Base-by-base conservation (phyloP, 148 eudicot species). In the Fagopyrum homotropicum region DNA sequence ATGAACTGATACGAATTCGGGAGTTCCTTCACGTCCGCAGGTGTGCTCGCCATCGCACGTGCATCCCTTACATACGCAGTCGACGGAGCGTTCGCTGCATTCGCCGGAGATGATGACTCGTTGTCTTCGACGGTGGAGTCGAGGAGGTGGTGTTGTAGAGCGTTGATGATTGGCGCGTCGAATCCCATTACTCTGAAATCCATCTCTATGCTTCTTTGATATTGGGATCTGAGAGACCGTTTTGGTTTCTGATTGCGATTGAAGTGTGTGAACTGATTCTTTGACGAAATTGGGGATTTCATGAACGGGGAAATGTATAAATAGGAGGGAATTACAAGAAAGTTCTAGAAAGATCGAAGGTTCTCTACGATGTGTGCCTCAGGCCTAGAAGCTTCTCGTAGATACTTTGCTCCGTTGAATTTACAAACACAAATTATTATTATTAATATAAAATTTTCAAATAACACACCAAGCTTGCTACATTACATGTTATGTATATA, bases 11-110 rank as follows among this genome's bases (percentile, higher is more conserved):
- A 90, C 7, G 85, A 57, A 29, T 77, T 82, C 2, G 90, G 91
- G 52, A 60, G 79, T 79, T 90, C 95, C 71, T 85, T 84, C 69
- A 90, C 86, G 75, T 92, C 95, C 0, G 95, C 93, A 0, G 88
- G 85, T 0, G 93, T 91, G 0, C 87, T 82, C 0, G 93, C 88
- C 86, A 91, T 90, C 8, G 89, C 93, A 44, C 85, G 85, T 29
- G 85, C 87, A 76, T 92, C 96, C 0, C 88, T 85, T 0, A 87
- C 85, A 84, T 85, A 90, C 4, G 85, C 63, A 5, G 79, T 79
- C 0, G 96, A 73, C 0, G 90, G 46, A 2, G 17, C 19, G 45
- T 40, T 64, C 46, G 70, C 46, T 5, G 16, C 16, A 15, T 40
- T 43, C 66, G 66, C 40, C 14, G 66, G 10, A 30, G 40, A 35